Conservation (phyloP, 1,139 yeast genomes). For the Pneumocystis carinii region DNA sequence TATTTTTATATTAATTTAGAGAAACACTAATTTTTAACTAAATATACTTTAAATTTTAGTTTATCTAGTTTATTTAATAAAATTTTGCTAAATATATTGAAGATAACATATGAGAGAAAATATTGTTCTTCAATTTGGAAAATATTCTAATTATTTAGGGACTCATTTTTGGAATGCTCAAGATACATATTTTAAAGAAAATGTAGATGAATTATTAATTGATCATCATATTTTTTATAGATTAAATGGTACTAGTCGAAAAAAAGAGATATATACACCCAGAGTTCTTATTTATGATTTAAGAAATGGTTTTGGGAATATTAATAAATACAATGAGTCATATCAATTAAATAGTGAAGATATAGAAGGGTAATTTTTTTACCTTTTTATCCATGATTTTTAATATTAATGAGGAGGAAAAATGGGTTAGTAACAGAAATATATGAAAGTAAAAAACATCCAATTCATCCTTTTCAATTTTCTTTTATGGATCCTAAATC, state of each 20-base stretch:
- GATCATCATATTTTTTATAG: slow-evolving; percentile 36
- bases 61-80: too few relatives aligned
- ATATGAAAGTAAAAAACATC: slow-evolving; percentile 39
- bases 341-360: slow-evolving; percentile 13
- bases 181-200: slow-evolving; percentile 45
- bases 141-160: slow-evolving; percentile 51
- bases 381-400: not conserved
- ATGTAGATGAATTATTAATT: slow-evolving; percentile 26
- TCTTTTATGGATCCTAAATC: slow-evolving; percentile 23
- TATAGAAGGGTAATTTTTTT: not conserved
- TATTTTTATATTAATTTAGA: too few relatives aligned
- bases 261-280: slow-evolving; percentile 54
- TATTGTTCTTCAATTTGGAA: slow-evolving; percentile 55
- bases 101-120: slow-evolving; percentile 46
- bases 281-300: slow-evolving; percentile 68
- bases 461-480: slow-evolving; percentile 34
- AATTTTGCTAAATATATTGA: too few relatives aligned
- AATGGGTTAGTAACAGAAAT: slow-evolving; percentile 22
- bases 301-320: slow-evolving; percentile 24
- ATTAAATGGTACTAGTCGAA: slow-evolving; percentile 27
- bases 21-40: too few relatives aligned
- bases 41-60: too few relatives aligned
- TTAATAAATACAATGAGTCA: slow-evolving; percentile 18
- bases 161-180: slow-evolving; percentile 74
- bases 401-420: slow-evolving; percentile 1